These are phyloP conservation scores for Diplotaxis tenuifolia DNA, from an alignment of 345 rosid species.

Conservation along the genomic window DNA sequence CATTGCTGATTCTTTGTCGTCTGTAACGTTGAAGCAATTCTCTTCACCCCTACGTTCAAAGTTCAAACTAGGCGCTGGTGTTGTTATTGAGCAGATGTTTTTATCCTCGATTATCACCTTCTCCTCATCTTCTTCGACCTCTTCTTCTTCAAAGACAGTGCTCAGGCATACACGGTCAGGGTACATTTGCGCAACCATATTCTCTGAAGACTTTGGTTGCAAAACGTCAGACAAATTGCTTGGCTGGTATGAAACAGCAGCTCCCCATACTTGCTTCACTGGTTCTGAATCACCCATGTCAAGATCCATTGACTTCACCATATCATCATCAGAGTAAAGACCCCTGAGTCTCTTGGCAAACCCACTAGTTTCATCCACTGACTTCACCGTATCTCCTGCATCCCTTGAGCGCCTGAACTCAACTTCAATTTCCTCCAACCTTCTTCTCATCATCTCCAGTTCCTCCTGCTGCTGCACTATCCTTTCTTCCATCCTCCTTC, in stretches of 20 bases:
- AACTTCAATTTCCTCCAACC: slow-evolving; percentile 72
- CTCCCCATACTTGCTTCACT: slow-evolving; percentile 43
- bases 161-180: slow-evolving; percentile 62
- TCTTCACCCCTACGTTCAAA: slow-evolving; percentile 20
- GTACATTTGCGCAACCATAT: slow-evolving; percentile 45
- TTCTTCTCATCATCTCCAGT: slow-evolving; percentile 72
- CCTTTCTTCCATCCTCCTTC: slow-evolving; percentile 93
- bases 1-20: slow-evolving; percentile 48
- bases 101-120: slow-evolving; percentile 79
- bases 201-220: slow-evolving; percentile 37
- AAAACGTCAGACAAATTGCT: slow-evolving; percentile 33
- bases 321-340: slow-evolving; percentile 69
- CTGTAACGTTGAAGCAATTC: slow-evolving; percentile 16
- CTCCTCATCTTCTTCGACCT: slow-evolving; percentile 72
- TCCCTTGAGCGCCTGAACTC: slow-evolving; percentile 47
- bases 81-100: slow-evolving; percentile 44
- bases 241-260: slow-evolving; percentile 28
- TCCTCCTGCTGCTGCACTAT: slow-evolving; percentile 87
- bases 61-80: slow-evolving; percentile 19
- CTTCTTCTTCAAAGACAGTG: slow-evolving; percentile 95
- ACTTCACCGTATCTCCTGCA: too few relatives aligned
- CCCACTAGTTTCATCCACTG: slow-evolving; percentile 47
- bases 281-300: slow-evolving; percentile 88
- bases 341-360: slow-evolving; percentile 69
- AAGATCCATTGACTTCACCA: slow-evolving; percentile 98